phyloP scores from a whole-genome alignment of 2,329 filamentous ascomycete genomes.

The Lachnellula hyalina region DNA sequence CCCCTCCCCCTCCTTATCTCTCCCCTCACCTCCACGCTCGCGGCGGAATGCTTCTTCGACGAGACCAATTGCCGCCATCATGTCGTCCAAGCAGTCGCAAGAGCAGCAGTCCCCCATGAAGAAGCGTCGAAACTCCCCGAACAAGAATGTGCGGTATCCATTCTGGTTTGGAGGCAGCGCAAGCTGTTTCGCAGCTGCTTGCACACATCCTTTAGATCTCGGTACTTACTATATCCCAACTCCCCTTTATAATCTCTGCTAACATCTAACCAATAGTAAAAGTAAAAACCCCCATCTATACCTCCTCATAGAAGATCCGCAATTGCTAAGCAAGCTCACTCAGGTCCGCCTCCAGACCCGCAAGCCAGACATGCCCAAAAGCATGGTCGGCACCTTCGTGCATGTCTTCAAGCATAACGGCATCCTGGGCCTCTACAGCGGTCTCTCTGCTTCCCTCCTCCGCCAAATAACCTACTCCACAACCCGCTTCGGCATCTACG shows the following conservation, averaged over 20 bases:
- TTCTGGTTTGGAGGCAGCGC: slow-evolving; percentile 98
- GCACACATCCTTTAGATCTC: slow-evolving; percentile 91
- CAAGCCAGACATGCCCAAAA: slow-evolving; percentile 65
- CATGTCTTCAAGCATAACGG: slow-evolving; percentile 77
- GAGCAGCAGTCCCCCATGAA: slow-evolving; percentile 13
- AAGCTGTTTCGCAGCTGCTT: slow-evolving; percentile 82
- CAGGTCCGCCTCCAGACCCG: slow-evolving; percentile 88
- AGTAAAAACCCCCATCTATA: slow-evolving; percentile 13
- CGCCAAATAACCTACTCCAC: slow-evolving; percentile 96
- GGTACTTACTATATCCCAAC: slow-evolving; percentile 51
- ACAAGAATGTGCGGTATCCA: slow-evolving; percentile 50
- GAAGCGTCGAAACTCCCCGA: slow-evolving; percentile 20
- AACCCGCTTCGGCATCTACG: slow-evolving; percentile 93
- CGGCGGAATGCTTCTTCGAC: slow-evolving; percentile 21
- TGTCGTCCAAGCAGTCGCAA: slow-evolving; percentile 19
- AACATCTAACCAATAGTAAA: slow-evolving; percentile 22
- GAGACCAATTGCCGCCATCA: slow-evolving; percentile 16
- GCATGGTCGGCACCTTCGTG: slow-evolving; percentile 79
- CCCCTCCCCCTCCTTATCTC: slow-evolving; percentile 4
- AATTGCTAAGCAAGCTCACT: slow-evolving; percentile 3
- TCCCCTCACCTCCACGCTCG: background rate
- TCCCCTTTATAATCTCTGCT: slow-evolving; percentile 4
- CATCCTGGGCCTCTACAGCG: slow-evolving; percentile 76
- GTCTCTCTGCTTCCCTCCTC: slow-evolving; percentile 85
- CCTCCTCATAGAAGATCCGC: background rate